Conservation (phyloP, 352 stramenopile genomes). For the Elongisporangium undulatum region DNA sequence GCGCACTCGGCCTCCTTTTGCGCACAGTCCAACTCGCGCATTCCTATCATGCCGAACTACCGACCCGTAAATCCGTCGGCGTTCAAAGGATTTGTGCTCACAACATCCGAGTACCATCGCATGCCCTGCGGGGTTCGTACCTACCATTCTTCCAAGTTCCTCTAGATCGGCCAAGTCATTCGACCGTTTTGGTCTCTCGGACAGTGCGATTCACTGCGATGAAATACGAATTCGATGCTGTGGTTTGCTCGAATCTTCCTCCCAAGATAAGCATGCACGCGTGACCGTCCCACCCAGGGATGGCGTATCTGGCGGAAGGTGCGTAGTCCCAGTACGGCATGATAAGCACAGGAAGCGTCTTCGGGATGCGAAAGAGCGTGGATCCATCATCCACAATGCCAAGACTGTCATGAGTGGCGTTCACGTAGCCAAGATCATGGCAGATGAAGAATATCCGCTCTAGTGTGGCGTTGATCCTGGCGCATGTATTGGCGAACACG, state of each 20-base stretch:
- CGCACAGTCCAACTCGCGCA: neutral
- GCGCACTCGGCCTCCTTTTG: conserved; percentile 2
- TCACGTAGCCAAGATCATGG: conserved; percentile 17
- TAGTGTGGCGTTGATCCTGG: neutral
- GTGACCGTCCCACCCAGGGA: conserved; percentile 25
- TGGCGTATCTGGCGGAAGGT: conserved; percentile 8
- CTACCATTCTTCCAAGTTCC: conserved; percentile 19
- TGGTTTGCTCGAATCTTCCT: conserved; percentile 7
- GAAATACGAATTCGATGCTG: conserved; percentile 9
- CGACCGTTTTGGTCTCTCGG: conserved; percentile 7
- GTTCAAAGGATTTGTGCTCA: conserved; percentile 10
- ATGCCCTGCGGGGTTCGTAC: conserved; percentile 18
- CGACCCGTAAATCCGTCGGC: conserved; percentile 14
- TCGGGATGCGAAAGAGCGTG: conserved; percentile 11
- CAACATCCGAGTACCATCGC: conserved; percentile 20
- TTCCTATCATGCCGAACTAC: conserved; percentile 3
- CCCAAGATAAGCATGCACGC: conserved; percentile 18
- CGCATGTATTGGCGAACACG: neutral
- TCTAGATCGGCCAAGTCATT: conserved; percentile 11
- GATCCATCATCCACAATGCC: conserved; percentile 18
- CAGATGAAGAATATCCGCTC: conserved; percentile 7
- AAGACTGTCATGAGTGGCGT: conserved; percentile 19
- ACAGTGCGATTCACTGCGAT: conserved; percentile 11
- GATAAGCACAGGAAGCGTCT: conserved; percentile 33
- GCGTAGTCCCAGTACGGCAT: conserved; percentile 38